Percentiles rank a stretch among this genome's conserved stretches.
Evolutionary conservation across 495 filamentous ascomycete species (phyloP).

Genomic region (Talaromyces borbonicus): DNA sequence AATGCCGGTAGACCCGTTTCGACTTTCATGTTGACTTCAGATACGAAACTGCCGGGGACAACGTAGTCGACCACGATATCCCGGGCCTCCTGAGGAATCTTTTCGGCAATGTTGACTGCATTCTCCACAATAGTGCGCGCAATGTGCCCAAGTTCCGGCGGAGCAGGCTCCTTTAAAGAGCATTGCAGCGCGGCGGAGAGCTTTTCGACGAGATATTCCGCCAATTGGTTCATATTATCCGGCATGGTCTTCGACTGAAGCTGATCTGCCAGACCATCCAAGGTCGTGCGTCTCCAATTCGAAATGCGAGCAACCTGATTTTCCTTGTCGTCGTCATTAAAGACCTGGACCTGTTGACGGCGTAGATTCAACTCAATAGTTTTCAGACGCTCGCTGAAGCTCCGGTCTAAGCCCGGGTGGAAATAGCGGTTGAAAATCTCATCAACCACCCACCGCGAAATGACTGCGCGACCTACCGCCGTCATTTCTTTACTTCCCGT

Average conservation of each 20-base stretch:
- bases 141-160: conserved; percentile 66
- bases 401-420: conserved; percentile 72
- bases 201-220: conserved; percentile 55
- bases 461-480: conserved; percentile 80
- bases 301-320: conserved; percentile 78
- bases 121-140: conserved; percentile 90
- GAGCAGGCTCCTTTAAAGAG: conserved; percentile 65
- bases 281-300: conserved; percentile 85
- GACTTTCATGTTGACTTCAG: conserved; percentile 68
- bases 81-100: conserved; percentile 83
- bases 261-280: conserved; percentile 75
- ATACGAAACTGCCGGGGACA: conserved; percentile 56
- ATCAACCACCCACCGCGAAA: conserved; percentile 83
- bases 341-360: conserved; percentile 51
- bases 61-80: conserved; percentile 85
- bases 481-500: conserved; percentile 95
- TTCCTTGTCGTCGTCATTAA: conserved; percentile 80
- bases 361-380: conserved; percentile 84
- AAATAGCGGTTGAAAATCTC: conserved; percentile 87
- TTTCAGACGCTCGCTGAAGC: conserved; percentile 70
- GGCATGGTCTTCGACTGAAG: conserved; percentile 55
- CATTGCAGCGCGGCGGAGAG: conserved; percentile 60
- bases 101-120: conserved; percentile 73
- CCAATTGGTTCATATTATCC: conserved; percentile 55
- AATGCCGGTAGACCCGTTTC: conserved; percentile 71